A percentile compares a stretch with the other conserved stretches of the same genome.
Conservation (phyloP, 2,329 filamentous ascomycete species). For the Mariannaea elegans region DNA sequence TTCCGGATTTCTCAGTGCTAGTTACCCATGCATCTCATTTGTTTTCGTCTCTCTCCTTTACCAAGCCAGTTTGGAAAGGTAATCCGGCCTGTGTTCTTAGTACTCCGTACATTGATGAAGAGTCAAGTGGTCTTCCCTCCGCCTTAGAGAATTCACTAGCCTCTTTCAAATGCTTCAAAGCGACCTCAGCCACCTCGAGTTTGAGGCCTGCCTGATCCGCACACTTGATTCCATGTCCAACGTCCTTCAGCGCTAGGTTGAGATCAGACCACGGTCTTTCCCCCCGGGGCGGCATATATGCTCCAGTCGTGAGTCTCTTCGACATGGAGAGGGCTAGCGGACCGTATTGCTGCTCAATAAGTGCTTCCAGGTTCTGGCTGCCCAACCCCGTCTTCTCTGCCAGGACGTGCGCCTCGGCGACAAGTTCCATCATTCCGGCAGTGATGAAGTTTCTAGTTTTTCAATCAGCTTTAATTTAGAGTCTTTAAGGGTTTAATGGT, state of each 20-base stretch:
- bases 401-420: constrained; percentile 59
- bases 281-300: constrained; percentile 46
- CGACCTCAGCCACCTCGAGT: constrained; percentile 53
- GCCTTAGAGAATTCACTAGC: constrained; percentile 50
- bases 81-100: constrained; percentile 54
- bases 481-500: fast-evolving
- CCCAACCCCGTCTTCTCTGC: constrained; percentile 56
- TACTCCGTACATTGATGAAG: constrained; percentile 60
- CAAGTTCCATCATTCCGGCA: constrained; percentile 57
- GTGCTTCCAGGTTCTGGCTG: constrained; percentile 49
- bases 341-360: constrained; percentile 53
- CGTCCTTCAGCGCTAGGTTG: constrained; percentile 61
- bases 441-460: constrained; percentile 56
- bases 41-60: constrained; percentile 41
- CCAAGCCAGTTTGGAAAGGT: constrained; percentile 52
- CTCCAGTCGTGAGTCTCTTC: constrained; percentile 48
- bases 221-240: constrained; percentile 56
- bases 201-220: constrained; percentile 50
- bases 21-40: not conserved
- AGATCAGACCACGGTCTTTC: constrained; percentile 57
- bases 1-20: no score
- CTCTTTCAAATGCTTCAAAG: constrained; percentile 52
- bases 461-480: not conserved
- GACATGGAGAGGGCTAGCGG: constrained; percentile 49
- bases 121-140: constrained; percentile 53